These are phyloP conservation scores for Cryptomeria japonica DNA, from an alignment of 75 land plant genomes.

Conservation along the genomic window DNA sequence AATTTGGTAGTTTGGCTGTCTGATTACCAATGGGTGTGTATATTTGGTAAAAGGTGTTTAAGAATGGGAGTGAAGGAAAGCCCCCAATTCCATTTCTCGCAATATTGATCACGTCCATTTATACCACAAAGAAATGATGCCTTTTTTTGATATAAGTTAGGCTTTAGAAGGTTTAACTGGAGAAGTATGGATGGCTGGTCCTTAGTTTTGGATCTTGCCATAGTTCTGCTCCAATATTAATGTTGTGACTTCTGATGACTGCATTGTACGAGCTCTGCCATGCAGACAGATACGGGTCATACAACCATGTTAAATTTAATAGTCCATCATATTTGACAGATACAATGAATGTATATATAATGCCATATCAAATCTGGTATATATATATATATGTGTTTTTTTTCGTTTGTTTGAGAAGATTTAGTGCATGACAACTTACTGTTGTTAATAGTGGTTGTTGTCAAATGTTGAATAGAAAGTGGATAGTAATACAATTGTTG, in stretches of 20 bases:
- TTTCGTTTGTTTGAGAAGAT: neutral
- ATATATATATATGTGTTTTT: neutral
- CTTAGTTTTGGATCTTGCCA: neutral
- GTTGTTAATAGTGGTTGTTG: neutral
- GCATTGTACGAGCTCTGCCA: neutral
- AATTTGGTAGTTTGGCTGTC: neutral
- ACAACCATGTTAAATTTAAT: conserved; percentile 1
- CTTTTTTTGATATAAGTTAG: neutral
- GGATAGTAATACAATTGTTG: neutral
- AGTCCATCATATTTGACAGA: neutral
- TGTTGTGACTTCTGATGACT: conserved; percentile 5
- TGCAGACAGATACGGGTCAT: conserved; percentile 15
- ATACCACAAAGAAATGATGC: neutral
- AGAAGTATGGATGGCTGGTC: neutral
- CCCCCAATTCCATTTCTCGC: neutral
- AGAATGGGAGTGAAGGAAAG: neutral
- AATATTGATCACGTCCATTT: neutral
- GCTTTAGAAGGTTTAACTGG: neutral
- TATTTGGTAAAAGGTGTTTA: neutral
- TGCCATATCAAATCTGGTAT: neutral
- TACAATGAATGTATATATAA: neutral
- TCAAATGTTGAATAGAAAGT: neutral
- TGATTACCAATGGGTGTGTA: neutral
- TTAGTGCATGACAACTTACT: neutral
- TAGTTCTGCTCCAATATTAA: conserved; percentile 8